Base-by-base conservation (phyloP, 345 rosid species). In the Diplotaxis tenuifolia region DNA sequence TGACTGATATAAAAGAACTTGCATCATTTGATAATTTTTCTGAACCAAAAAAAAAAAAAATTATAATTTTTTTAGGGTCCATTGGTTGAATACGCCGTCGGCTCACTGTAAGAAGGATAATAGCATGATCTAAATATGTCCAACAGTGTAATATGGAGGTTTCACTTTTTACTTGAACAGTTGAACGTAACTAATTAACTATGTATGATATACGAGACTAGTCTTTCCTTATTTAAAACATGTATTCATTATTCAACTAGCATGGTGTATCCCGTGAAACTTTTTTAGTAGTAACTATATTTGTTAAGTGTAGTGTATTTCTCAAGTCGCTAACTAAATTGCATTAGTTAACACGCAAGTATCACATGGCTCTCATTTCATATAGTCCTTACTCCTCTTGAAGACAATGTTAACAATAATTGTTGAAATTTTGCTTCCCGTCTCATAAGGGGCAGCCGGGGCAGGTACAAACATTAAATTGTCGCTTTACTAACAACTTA, bases 311-410 rank as follows among this genome's bases (percentile, higher is more conserved):
- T 38, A 4, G 47, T 42, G 50, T 42, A 5, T 65, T 12, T 65
- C 18, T 47, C 57, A 29, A 66, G 60, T 23, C 27, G 65, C 11
- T 32, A 29, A 16, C 31, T 65, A 57, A 57, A 3, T 65, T 73
- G 67, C 52, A 57, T 66, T 7, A 22, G 20, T 58, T 60, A 23
- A 67, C 78, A 74, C 78, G 67, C 73, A 74, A 67, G 27, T 49
- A 52, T 60, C 73, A 59, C 42, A 62, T 50, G 73, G 32, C 32
- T 47, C 62, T 47, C 62, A 29, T 57, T 66, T 66, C 28, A 74
- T 72, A 58, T 58, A 58, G 67, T 66, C 52, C 53, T 58, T 58
- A 58, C 61, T 66, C 52, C 53, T 58, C 72, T 66, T 57, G 36
- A 15, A 31, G 31, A 74, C 53, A 31, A 45, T 0, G 31, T 74